Conservation (phyloP, 2,329 filamentous ascomycete genomes). For the Alternaria angustiovoidea region DNA sequence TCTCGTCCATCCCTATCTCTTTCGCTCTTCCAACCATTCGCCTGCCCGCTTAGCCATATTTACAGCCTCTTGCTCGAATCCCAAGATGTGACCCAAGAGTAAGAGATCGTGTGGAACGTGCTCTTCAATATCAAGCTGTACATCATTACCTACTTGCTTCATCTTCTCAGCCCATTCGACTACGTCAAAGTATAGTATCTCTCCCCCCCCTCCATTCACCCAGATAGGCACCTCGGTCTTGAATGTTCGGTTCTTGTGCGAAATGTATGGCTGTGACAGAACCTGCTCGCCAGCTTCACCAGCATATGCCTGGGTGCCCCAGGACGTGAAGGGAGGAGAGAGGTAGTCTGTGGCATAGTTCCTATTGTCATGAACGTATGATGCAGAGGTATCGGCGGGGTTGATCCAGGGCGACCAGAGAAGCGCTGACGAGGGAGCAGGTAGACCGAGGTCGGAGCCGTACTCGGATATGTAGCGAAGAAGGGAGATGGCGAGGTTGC, state of each 20-base stretch:
- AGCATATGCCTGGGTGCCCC: conserved; percentile 54
- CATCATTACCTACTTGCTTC: conserved; percentile 51
- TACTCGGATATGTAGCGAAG: conserved; percentile 58
- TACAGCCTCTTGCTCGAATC: conserved; percentile 53
- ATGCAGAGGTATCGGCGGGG: conserved; percentile 39
- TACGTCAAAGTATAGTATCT: conserved; percentile 55
- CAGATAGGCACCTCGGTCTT: conserved; percentile 52
- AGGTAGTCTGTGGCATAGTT: conserved; percentile 56
- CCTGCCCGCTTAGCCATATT: conserved; percentile 49
- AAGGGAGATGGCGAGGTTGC: conserved; percentile 56
- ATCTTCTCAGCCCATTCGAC: conserved; percentile 51
- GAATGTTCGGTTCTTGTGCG: conserved; percentile 51
- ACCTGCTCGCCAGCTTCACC: conserved; percentile 22
- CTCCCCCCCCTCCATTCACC: conserved; percentile 52
- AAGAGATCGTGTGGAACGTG: conserved; percentile 59
- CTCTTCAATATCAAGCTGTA: conserved; percentile 54
- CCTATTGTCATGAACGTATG: conserved; percentile 39
- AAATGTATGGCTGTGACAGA: conserved; percentile 49
- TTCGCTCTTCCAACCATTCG: conserved; percentile 39
- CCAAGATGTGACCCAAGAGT: conserved; percentile 50
- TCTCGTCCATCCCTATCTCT: not conserved
- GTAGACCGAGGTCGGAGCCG: conserved; percentile 45
- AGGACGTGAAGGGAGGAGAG: conserved; percentile 47
- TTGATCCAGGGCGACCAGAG: conserved; percentile 57
- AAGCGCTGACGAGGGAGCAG: conserved; percentile 48